Conservation (phyloP, 306 rosid species). For the Dalbergia cultrata region DNA sequence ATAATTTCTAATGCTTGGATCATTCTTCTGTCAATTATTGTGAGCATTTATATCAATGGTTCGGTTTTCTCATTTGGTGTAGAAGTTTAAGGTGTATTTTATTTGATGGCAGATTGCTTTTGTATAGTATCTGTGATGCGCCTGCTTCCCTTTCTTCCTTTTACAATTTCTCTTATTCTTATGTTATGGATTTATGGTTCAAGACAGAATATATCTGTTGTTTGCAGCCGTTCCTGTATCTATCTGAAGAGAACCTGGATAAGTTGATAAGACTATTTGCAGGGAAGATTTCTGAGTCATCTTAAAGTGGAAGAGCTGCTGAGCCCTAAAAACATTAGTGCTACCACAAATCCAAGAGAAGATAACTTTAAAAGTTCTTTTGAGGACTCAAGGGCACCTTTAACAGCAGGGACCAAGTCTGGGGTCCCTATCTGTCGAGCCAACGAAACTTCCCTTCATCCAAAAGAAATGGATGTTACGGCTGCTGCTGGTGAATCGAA, state of each 20-base stretch:
- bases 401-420: slow-evolving; percentile 31
- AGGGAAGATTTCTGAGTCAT: slow-evolving; percentile 66
- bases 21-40: slow-evolving; percentile 12
- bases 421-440: slow-evolving; percentile 34
- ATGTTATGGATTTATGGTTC: slow-evolving; percentile 57
- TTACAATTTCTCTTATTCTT: slow-evolving; percentile 42
- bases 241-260: slow-evolving; percentile 69
- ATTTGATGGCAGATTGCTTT: slow-evolving; percentile 21
- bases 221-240: slow-evolving; percentile 78
- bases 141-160: slow-evolving; percentile 28
- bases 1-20: slow-evolving; percentile 9
- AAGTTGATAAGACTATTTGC: slow-evolving; percentile 65
- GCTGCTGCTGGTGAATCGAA: slow-evolving; percentile 41
- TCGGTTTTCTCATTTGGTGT: not conserved
- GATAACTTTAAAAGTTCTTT: slow-evolving; percentile 39
- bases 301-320: slow-evolving; percentile 49
- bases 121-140: slow-evolving; percentile 2
- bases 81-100: slow-evolving; percentile 15
- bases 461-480: slow-evolving; percentile 29
- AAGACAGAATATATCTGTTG: slow-evolving; percentile 63
- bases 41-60: slow-evolving; percentile 20
- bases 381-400: slow-evolving; percentile 39
- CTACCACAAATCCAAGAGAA: slow-evolving; percentile 41
- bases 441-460: not conserved
- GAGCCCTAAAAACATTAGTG: slow-evolving; percentile 18